Base-by-base conservation (phyloP, 345 rosid species). In the Pugionium dolabratum region DNA sequence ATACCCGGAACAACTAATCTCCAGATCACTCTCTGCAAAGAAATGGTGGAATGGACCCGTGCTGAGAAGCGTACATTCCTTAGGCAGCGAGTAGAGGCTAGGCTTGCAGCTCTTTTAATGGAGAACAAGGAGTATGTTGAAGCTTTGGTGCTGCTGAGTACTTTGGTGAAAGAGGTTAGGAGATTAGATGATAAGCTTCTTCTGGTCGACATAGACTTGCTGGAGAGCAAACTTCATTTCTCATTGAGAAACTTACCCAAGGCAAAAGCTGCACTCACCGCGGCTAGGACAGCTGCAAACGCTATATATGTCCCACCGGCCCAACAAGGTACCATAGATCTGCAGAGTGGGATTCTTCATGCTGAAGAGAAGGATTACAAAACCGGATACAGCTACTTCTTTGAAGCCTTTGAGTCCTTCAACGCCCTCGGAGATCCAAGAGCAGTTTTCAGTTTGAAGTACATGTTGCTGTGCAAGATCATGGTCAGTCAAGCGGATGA, bases 181-280 rank as follows among this genome's bases (percentile, higher is more conserved):
- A 78, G 97, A 60, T 79, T 86, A 18, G 99, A 90, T 70, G 99
- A 94, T 82, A 90, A 94, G 71, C 92, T 94, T 9, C 99, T 94
- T 33, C 83, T 94, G 7, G 97, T 88, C 47, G 99, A 94, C 83
- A 88, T 94, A 33, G 85, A 94, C 82, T 80, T 94, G 73, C 72
- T 94, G 64, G 97, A 94, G 82, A 90, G 99, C 69, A 88, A 81
- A 78, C 92, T 94, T 31, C 97, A 94, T 70, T 94, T 90, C 79
- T 88, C 99, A 4, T 50, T 94, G 40, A 83, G 96, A 63, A 94
- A 90, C 71, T 89, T 94, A 26, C 97, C 97, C 2, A 94, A 90
- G 74, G 96, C 97, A 27, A 94, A 94, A 77, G 99, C 99, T 70
- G 94, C 99, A n/a, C 86, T 93, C 9, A 93, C 98, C 0, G 97